Conservation (phyloP, 2,329 filamentous ascomycete species). For the Sarocladiaceae sp. region DNA sequence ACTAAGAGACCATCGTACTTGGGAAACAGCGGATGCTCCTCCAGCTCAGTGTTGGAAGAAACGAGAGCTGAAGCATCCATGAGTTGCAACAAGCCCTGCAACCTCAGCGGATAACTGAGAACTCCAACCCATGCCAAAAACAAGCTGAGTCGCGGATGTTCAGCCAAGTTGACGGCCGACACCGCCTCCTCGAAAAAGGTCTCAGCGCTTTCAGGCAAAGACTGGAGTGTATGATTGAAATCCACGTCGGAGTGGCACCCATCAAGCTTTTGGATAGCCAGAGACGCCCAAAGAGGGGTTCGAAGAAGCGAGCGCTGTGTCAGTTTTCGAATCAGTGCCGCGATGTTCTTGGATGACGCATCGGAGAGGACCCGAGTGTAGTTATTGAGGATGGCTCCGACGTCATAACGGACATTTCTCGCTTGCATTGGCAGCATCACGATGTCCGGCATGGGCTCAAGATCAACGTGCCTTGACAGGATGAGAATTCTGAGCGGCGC, state of each 20-base stretch:
- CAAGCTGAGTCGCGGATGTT: too few species aligned
- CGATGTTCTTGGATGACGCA: background rate
- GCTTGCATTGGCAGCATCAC: background rate
- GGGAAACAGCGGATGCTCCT: too few species aligned
- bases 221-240: background rate
- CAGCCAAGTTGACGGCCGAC: too few species aligned
- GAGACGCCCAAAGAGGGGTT: background rate
- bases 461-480: background rate
- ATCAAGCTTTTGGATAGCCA: background rate
- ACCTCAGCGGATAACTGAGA: too few species aligned
- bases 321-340: background rate
- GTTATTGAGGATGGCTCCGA: background rate
- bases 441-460: background rate
- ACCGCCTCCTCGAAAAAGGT: background rate
- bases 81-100: too few species aligned
- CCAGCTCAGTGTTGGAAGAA: too few species aligned
- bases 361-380: background rate
- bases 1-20: too few species aligned
- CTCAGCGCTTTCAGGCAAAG: background rate
- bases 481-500: background rate
- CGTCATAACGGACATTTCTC: background rate
- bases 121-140: too few species aligned
- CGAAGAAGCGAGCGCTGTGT: background rate
- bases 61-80: too few species aligned
- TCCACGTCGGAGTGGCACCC: background rate